Conservation (phyloP, 371 early-diverging fungal genomes). For the Blakeslea trispora region DNA sequence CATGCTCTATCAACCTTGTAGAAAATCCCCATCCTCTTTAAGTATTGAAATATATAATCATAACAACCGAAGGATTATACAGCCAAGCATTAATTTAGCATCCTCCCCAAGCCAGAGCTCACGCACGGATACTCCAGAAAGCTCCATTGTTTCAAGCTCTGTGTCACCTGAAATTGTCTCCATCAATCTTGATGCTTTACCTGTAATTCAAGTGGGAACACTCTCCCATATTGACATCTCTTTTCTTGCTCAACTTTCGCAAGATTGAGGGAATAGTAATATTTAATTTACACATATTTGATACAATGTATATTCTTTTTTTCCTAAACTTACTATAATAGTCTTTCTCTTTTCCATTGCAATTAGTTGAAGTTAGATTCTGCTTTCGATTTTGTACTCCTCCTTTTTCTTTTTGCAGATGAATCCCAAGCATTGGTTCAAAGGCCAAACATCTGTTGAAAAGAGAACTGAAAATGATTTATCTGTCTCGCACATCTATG, state of each 20-base stretch:
- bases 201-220: constrained; percentile 19
- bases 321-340: no score
- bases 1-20: no score
- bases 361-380: no score
- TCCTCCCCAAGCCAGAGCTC: neutral
- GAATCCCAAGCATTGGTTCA: no score
- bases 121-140: constrained; percentile 1
- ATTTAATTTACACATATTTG: neutral
- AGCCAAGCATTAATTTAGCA: neutral
- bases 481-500: no score
- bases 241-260: constrained; percentile 8
- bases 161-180: neutral
- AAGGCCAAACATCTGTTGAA: no score
- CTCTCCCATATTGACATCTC: constrained; percentile 19
- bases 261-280: constrained; percentile 8
- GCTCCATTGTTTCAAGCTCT: constrained; percentile 15
- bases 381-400: no score
- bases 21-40: neutral
- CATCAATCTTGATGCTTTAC: constrained; percentile 16
- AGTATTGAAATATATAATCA: no score
- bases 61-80: neutral
- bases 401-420: no score
- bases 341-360: no score
- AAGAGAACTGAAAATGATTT: no score
- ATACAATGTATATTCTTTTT: no score